Evolutionary conservation across 768 basidiomycete genomes (phyloP), one percentile per base, ranked within the genome.

Genomic region (Serendipita vermifera): DNA sequence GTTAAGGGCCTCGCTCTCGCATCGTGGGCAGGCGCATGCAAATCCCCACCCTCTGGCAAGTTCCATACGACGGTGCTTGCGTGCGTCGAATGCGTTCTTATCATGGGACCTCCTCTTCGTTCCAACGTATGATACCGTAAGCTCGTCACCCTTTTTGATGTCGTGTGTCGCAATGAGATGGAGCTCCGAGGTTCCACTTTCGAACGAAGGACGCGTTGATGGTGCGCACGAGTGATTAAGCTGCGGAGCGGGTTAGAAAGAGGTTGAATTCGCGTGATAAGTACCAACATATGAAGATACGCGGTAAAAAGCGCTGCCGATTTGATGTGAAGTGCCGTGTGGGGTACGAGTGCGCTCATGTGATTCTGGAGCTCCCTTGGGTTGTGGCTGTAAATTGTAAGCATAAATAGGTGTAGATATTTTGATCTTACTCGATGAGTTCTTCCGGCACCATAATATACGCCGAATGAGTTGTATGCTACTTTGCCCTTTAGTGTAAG

Each of bases 41-140:
- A 90, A 88, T 57, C 76, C 73, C 88, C 88, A 91, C 32, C 88
- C 87, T 38, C 83, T 75, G 22, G 78, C 85, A 33, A 91, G 75
- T 71, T 87, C 85, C 62, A 74, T 72, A 31, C 88, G 76, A 60
- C 87, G 72, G 39, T 83, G 74, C 56, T 79, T 73, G 56, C 84
- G 74, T 54, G 80, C 78, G 27, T 82, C 80, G 2, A 69, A 65
- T 7, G 65, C 59, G 32, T 73, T 72, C 26, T 54, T 53, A 17
- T 48, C 61, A 68, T 87, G 85, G 26, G 64, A 77, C 1, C 71
- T 64, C 57, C 72, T 77, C 63, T 78, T 77, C 0, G 70, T 69
- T 60, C 88, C 84, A 53, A 87, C 83, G 62, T 77, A 91, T 1
- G 88, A 79, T 55, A 89, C 74, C 26, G 81, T 81, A 51, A 91